These are phyloP conservation scores for Micractinium sp. DNA, from an alignment of 139 green algal genomes.

Conservation along the genomic window DNA sequence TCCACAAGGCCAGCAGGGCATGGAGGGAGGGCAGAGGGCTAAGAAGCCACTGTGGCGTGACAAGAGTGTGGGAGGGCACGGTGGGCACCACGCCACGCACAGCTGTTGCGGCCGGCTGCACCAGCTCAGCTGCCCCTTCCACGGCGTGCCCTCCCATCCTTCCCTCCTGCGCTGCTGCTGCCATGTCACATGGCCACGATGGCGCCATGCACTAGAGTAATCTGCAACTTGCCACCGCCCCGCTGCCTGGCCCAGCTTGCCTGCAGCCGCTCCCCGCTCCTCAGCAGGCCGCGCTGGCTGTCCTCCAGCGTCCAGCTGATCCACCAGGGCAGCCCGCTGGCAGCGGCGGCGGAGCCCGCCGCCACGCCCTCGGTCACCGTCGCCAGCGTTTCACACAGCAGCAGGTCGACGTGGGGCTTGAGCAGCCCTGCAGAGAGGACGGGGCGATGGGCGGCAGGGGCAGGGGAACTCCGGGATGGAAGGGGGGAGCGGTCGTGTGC, in stretches of 20 bases:
- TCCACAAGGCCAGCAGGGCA: not conserved
- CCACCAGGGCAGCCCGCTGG: conserved; percentile 57
- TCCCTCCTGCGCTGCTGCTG: not conserved
- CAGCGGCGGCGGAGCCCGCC: conserved; percentile 42
- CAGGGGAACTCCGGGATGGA: not conserved
- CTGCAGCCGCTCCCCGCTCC: conserved; percentile 53
- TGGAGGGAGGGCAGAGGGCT: not conserved
- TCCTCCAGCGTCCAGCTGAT: conserved; percentile 69
- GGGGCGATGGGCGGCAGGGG: not conserved
- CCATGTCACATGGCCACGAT: too few species aligned
- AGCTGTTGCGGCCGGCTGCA: too few species aligned
- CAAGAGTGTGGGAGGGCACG: not conserved
- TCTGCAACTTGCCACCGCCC: not conserved
- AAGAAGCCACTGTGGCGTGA: too few species aligned
- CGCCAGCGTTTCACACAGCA: conserved; percentile 69
- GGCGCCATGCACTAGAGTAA: too few species aligned
- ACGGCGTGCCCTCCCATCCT: not conserved
- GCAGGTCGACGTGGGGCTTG: conserved; percentile 53
- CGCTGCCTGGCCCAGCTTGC: not conserved
- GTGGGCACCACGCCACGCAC: not conserved
- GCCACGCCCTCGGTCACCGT: conserved; percentile 49
- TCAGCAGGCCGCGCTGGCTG: conserved; percentile 32
- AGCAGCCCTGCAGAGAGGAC: conserved; percentile 3
- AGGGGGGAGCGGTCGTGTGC: not conserved
- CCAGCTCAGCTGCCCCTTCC: not conserved